Percentiles rank a stretch among this genome's conserved stretches.
These are phyloP conservation scores for Phytophthora pisi DNA, from an alignment of 352 stramenopile genomes.

Conservation along the genomic window DNA sequence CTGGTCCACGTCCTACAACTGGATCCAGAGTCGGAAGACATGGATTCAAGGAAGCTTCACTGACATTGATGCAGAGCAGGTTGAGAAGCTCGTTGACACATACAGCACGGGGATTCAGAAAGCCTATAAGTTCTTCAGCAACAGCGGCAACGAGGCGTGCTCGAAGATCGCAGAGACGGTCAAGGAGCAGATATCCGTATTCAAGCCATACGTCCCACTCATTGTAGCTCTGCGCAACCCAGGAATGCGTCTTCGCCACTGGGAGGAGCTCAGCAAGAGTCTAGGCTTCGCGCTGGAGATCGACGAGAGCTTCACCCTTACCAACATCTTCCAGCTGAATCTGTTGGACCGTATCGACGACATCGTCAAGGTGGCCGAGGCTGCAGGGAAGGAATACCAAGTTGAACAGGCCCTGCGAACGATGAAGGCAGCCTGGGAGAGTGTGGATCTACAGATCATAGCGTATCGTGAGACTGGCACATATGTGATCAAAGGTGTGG, in stretches of 20 bases:
- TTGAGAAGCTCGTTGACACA: constrained; percentile 90
- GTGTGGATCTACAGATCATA: constrained; percentile 90
- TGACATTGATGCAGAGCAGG: constrained; percentile 91
- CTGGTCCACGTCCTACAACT: constrained; percentile 91
- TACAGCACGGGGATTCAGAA: constrained; percentile 91
- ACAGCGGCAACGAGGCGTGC: constrained; percentile 82
- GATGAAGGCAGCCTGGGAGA: constrained; percentile 93
- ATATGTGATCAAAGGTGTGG: constrained; percentile 94
- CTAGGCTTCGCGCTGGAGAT: constrained; percentile 85
- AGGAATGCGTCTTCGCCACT: constrained; percentile 95
- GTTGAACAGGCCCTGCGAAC: constrained; percentile 93
- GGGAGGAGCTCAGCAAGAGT: constrained; percentile 87
- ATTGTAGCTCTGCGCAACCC: constrained; percentile 92
- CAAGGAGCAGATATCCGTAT: constrained; percentile 93
- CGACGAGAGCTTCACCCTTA: constrained; percentile 89
- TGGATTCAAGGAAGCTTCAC: constrained; percentile 94
- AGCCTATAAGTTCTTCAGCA: constrained; percentile 93
- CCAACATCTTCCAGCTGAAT: constrained; percentile 86
- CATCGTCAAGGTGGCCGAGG: constrained; percentile 93
- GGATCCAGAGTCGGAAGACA: constrained; percentile 90
- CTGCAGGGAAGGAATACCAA: constrained; percentile 95
- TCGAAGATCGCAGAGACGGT: constrained; percentile 91
- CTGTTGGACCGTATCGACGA: constrained; percentile 88
- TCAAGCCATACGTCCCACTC: constrained; percentile 93
- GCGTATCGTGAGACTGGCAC: constrained; percentile 94